These are phyloP conservation scores for Lentinula novae-zelandiae DNA, from an alignment of 1,284 basidiomycete species.

Conservation along the genomic window DNA sequence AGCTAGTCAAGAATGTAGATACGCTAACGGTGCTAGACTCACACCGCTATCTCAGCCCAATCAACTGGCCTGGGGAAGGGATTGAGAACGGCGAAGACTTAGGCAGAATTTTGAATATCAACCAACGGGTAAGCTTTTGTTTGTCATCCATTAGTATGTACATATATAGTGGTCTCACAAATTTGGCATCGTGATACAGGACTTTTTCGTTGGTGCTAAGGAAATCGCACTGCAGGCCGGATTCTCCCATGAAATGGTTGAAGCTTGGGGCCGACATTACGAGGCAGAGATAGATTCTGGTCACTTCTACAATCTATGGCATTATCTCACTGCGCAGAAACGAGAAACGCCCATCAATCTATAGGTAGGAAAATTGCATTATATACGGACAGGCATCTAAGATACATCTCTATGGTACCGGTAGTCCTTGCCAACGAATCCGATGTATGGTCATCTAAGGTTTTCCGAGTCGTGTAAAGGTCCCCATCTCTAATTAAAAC, in stretches of 20 bases:
- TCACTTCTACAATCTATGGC: constrained; percentile 20
- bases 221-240: constrained; percentile 14
- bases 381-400: background rate
- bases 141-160: background rate
- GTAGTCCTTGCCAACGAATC: background rate
- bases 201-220: constrained; percentile 17
- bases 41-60: constrained; percentile 19
- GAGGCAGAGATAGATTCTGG: constrained; percentile 17
- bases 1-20: constrained; percentile 15
- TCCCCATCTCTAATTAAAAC: background rate
- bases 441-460: too few relatives aligned
- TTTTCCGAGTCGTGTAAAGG: too few relatives aligned
- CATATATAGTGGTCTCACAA: background rate
- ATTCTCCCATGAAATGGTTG: constrained; percentile 16
- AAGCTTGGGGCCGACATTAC: constrained; percentile 18
- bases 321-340: constrained; percentile 18
- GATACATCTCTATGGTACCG: background rate
- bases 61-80: constrained; percentile 22
- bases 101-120: constrained; percentile 19
- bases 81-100: constrained; percentile 21
- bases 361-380: background rate
- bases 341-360: background rate
- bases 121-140: constrained; percentile 18
- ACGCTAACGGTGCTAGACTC: constrained; percentile 14
- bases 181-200: constrained; percentile 1